Conservation (phyloP, 2,329 filamentous ascomycete species). For the Monosporascus sp. region DNA sequence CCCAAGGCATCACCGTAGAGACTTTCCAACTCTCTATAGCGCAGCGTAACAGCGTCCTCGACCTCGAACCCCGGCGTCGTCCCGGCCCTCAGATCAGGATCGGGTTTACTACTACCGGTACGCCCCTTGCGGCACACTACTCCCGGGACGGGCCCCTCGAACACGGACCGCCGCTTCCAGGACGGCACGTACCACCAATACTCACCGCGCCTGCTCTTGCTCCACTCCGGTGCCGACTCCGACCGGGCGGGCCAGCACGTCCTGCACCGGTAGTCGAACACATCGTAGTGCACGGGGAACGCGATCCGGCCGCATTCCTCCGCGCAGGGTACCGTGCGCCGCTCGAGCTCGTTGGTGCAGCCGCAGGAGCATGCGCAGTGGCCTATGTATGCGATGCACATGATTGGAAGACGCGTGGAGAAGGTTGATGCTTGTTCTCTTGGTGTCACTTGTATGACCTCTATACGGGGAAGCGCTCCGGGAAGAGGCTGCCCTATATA, state of each 20-base stretch:
- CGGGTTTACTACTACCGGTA: too few relatives aligned
- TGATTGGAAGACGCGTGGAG: neutral
- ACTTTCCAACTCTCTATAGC: neutral
- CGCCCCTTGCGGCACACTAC: neutral
- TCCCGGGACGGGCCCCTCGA: neutral
- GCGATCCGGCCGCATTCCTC: neutral
- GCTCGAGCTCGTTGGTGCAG: neutral
- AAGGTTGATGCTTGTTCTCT: neutral
- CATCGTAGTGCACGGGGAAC: neutral
- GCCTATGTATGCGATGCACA: neutral
- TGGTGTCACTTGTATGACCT: too few relatives aligned
- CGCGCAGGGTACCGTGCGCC: neutral
- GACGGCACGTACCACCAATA: neutral
- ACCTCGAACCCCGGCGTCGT: neutral
- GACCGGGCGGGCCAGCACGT: neutral
- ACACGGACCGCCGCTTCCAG: neutral
- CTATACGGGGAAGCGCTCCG: too few relatives aligned
- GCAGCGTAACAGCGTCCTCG: neutral
- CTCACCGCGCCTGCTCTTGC: neutral
- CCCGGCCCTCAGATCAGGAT: neutral
- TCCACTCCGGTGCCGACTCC: neutral
- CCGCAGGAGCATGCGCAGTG: neutral
- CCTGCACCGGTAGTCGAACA: neutral
- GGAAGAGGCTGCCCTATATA: too few relatives aligned
- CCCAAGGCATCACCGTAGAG: neutral